Conservation (phyloP, 176 grass and related monocot species). For the Bromus sterilis region DNA sequence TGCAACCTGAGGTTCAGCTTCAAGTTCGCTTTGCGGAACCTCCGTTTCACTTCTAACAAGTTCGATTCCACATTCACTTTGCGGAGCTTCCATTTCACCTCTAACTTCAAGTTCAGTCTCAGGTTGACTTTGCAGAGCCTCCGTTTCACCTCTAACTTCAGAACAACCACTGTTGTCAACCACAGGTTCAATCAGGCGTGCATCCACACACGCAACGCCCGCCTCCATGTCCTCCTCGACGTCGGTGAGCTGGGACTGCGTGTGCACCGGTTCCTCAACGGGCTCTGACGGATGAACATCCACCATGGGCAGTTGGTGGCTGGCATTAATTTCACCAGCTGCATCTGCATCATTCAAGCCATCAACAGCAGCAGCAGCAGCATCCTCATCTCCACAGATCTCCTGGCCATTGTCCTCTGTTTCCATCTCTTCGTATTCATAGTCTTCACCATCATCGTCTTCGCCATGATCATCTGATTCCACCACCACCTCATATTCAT, state of each 20-base stretch:
- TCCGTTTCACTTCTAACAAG: no score
- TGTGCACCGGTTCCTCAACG: conserved; percentile 10
- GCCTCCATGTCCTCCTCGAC: neutral
- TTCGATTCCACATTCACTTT: no score
- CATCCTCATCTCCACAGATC: neutral
- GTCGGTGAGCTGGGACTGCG: conserved; percentile 4
- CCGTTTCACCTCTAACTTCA: neutral
- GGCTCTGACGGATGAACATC: conserved; percentile 24
- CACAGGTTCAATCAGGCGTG: neutral
- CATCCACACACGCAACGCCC: neutral
- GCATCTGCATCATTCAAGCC: neutral
- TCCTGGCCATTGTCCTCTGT: neutral
- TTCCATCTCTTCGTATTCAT: conserved; percentile 4
- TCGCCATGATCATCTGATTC: neutral
- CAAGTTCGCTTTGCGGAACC: neutral
- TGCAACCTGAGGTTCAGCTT: neutral
- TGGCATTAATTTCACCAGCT: conserved; percentile 14
- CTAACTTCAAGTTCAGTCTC: neutral
- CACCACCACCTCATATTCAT: conserved; percentile 1
- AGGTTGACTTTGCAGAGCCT: neutral
- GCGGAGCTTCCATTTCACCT: neutral
- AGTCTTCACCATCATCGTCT: neutral
- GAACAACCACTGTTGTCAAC: neutral
- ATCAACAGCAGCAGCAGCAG: conserved; percentile 2
- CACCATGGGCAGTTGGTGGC: neutral